These are phyloP conservation scores for Plenodomus lindquistii DNA, from an alignment of 2,329 filamentous ascomycete species.

Conservation along the genomic window DNA sequence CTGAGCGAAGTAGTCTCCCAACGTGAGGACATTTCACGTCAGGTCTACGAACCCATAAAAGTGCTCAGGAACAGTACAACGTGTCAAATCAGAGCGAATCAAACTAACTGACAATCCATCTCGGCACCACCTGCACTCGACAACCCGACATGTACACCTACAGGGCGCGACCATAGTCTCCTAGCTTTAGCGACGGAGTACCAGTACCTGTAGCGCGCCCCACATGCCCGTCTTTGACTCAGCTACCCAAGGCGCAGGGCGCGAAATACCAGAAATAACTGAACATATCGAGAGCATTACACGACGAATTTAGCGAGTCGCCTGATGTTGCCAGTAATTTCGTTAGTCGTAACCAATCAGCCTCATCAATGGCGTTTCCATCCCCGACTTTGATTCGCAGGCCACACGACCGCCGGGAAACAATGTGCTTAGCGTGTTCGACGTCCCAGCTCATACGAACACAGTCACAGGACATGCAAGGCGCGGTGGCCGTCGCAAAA, in stretches of 20 bases:
- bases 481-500: slow-evolving; percentile 6
- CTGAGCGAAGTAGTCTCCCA: no score
- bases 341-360: no score
- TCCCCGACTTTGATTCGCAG: background rate
- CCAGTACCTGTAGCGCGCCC: slow-evolving; percentile 6
- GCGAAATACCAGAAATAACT: background rate
- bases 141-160: slow-evolving; percentile 3
- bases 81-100: no score
- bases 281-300: background rate
- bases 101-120: background rate
- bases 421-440: background rate
- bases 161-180: background rate
- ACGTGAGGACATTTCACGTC: no score
- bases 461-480: slow-evolving; percentile 7
- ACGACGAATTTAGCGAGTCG: background rate
- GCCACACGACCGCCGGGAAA: background rate
- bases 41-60: no score
- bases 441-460: background rate
- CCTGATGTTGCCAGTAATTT: no score
- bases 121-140: background rate
- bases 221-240: background rate
- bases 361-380: no score
- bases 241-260: slow-evolving; percentile 3
- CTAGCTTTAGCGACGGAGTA: background rate
- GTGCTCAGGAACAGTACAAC: no score